Percentiles rank a stretch among this genome's conserved stretches.
Conservation (phyloP, 371 early-diverging fungal genomes). For the Catenaria anguillulae region DNA sequence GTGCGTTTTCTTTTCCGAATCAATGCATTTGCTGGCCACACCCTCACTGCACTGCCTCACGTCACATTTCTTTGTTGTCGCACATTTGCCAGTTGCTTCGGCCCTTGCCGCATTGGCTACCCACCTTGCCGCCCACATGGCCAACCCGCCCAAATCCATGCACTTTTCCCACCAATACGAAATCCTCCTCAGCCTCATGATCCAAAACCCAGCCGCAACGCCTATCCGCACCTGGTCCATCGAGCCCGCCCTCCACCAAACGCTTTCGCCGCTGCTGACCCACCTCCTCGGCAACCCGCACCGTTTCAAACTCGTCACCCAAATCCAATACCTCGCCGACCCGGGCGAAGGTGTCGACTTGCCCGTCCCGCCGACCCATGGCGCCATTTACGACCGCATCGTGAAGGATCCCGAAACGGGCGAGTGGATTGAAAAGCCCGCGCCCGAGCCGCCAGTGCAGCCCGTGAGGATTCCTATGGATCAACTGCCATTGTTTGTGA, state of each 20-base stretch:
- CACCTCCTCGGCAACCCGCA: neutral
- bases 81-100: neutral
- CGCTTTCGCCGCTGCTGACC: neutral
- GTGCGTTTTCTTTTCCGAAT: neutral
- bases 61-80: neutral
- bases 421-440: slow-evolving; percentile 5
- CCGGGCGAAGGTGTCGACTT: slow-evolving; percentile 10
- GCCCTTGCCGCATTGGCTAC: neutral
- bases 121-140: neutral
- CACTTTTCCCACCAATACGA: neutral
- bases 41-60: neutral
- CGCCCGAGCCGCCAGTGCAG: slow-evolving; percentile 7
- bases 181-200: neutral
- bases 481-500: slow-evolving; percentile 22
- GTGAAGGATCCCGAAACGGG: neutral
- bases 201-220: neutral
- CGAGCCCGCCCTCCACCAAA: too few relatives aligned
- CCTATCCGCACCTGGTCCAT: neutral
- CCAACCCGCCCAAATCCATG: neutral
- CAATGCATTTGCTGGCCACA: neutral
- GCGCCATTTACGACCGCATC: neutral
- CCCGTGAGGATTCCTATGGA: slow-evolving; percentile 10
- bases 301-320: slow-evolving; percentile 15
- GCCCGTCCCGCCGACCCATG: neutral
- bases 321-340: slow-evolving; percentile 17